A percentile compares a stretch with the other conserved stretches of the same genome.
Conservation (phyloP, 257 asterid genomes). For the Ilex aquifolium region DNA sequence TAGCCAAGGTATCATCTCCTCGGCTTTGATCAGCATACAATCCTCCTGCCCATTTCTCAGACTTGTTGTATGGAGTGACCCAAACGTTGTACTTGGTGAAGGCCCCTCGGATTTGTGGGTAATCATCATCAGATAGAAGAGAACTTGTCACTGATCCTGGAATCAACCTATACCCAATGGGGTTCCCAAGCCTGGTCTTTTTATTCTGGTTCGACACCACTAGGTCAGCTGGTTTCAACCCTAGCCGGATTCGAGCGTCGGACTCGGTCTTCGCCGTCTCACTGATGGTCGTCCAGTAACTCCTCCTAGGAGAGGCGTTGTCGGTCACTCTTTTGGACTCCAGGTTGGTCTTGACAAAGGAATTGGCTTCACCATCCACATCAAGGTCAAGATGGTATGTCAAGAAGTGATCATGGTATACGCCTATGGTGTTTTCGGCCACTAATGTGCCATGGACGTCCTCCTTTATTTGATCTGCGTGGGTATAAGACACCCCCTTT, state of each 20-base stretch:
- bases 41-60: conserved; percentile 4
- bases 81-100: neutral
- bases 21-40: neutral
- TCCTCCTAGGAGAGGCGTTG: neutral
- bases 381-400: neutral
- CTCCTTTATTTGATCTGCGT: neutral
- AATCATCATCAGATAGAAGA: neutral
- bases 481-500: neutral
- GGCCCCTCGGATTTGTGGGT: neutral
- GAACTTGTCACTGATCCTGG: neutral
- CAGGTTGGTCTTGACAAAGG: neutral
- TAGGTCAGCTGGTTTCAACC: neutral
- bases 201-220: neutral
- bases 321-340: neutral
- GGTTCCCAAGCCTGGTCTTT: neutral
- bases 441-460: neutral
- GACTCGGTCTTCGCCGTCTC: neutral
- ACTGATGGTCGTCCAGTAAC: neutral
- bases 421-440: neutral
- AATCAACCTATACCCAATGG: neutral
- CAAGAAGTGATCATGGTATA: neutral
- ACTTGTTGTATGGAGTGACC: neutral
- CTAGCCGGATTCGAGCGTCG: neutral
- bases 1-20: neutral
- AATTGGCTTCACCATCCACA: neutral